These are phyloP conservation scores for Grosmannia penicillata DNA, from an alignment of 2,329 filamentous ascomycete genomes.

Conservation along the genomic window DNA sequence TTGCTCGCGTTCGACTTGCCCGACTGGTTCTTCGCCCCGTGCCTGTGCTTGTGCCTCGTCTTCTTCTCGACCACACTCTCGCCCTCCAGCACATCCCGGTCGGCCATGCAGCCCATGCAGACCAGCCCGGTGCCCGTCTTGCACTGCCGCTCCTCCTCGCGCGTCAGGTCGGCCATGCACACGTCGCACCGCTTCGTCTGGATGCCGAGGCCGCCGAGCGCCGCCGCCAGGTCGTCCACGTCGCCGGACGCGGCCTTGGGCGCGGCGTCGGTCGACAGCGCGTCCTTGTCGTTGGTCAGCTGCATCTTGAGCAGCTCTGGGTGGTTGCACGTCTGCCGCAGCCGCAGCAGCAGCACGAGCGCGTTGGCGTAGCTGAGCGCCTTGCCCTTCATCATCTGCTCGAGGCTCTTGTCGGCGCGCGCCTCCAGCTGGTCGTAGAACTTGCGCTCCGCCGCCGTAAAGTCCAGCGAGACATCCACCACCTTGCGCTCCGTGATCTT, in stretches of 20 bases:
- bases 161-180: conserved; percentile 55
- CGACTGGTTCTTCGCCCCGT: conserved; percentile 20
- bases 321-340: conserved; percentile 92
- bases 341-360: conserved; percentile 74
- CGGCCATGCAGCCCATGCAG: conserved; percentile 62
- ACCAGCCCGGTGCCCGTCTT: conserved; percentile 24
- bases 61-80: conserved; percentile 19
- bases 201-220: conserved; percentile 75
- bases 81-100: conserved; percentile 49
- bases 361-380: conserved; percentile 79
- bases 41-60: conserved; percentile 22
- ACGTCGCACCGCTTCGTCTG: conserved; percentile 67
- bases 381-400: conserved; percentile 74
- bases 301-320: conserved; percentile 76
- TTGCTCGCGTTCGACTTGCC: no score
- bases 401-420: conserved; percentile 72
- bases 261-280: conserved; percentile 48
- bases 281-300: conserved; percentile 76
- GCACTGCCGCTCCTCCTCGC: conserved; percentile 28
- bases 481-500: conserved; percentile 87
- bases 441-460: conserved; percentile 63
- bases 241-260: conserved; percentile 40
- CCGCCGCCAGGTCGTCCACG: conserved; percentile 68
- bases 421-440: conserved; percentile 79
- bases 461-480: conserved; percentile 61